A percentile compares a stretch with the other conserved stretches of the same genome.
phyloP scores from a whole-genome alignment of 2,329 filamentous ascomycete genomes.

The Trichoderma sp. region DNA sequence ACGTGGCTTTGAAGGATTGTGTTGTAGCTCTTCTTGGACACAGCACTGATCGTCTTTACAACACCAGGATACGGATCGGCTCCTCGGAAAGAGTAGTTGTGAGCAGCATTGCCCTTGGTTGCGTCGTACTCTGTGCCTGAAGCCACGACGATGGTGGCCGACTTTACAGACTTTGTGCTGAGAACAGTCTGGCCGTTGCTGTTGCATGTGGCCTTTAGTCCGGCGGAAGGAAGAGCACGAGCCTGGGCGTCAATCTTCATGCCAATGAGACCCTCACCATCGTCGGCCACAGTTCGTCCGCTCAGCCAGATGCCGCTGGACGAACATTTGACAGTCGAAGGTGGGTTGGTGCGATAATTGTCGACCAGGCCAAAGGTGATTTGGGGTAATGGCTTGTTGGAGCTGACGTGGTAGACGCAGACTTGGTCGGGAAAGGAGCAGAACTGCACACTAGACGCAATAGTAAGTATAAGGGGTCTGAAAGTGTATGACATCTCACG shows the following conservation, averaged over 20 bases:
- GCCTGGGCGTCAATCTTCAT: slow-evolving; percentile 21
- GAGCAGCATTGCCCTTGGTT: slow-evolving; percentile 44
- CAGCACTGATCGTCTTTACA: slow-evolving; percentile 35
- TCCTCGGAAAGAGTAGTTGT: slow-evolving; percentile 47
- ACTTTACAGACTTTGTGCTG: not conserved
- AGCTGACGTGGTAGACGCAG: slow-evolving; percentile 29
- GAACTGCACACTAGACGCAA: slow-evolving; percentile 30
- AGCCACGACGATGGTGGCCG: slow-evolving; percentile 5
- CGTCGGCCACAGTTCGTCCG: slow-evolving; percentile 16
- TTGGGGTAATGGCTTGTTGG: slow-evolving; percentile 14
- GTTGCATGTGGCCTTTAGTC: not conserved
- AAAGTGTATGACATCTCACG: not conserved
- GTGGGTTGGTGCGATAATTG: slow-evolving; percentile 14
- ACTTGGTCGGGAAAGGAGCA: slow-evolving; percentile 44
- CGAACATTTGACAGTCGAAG: slow-evolving; percentile 7
- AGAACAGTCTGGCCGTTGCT: slow-evolving; percentile 5
- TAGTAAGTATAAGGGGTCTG: not conserved
- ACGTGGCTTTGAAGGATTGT: slow-evolving; percentile 36
- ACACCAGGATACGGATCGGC: slow-evolving; percentile 38
- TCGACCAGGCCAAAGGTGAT: slow-evolving; percentile 16
- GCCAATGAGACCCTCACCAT: slow-evolving; percentile 16
- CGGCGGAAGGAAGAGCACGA: not conserved
- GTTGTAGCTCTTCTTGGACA: slow-evolving; percentile 33
- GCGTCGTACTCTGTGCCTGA: slow-evolving; percentile 50
- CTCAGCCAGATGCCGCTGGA: slow-evolving; percentile 8